phyloP scores from a whole-genome alignment of 1,139 yeast species.

The Meyerozyma sp. region DNA sequence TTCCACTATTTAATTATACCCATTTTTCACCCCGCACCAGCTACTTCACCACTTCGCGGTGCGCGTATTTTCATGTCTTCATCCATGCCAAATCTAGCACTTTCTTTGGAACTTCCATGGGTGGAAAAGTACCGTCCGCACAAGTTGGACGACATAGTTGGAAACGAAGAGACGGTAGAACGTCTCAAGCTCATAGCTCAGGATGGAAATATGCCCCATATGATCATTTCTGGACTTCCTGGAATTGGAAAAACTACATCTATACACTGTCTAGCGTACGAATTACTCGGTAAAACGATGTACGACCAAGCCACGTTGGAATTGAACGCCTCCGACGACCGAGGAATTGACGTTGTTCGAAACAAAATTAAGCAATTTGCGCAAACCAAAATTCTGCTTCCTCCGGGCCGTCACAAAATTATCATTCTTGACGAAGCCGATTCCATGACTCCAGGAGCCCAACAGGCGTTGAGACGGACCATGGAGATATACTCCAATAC shows the following conservation, averaged over 20 bases:
- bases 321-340: conserved; percentile 50
- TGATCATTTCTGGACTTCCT: conserved; percentile 90
- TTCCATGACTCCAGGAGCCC: conserved; percentile 98
- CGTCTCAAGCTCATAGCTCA: conserved; percentile 77
- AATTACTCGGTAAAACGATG: conserved; percentile 63
- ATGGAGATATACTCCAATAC: conserved; percentile 95
- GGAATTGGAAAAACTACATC: conserved; percentile 98
- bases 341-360: conserved; percentile 47
- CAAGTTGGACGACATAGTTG: conserved; percentile 77
- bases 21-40: neutral
- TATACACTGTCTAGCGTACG: conserved; percentile 83
- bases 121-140: conserved; percentile 93
- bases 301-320: conserved; percentile 85
- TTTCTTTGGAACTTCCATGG: conserved; percentile 53
- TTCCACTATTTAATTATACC: no score
- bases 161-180: conserved; percentile 86
- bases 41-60: neutral
- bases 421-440: conserved; percentile 93
- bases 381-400: conserved; percentile 69
- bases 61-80: neutral
- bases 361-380: conserved; percentile 47
- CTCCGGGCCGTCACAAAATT: conserved; percentile 68
- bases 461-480: conserved; percentile 92
- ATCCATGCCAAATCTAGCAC: conserved; percentile 17
- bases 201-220: conserved; percentile 96